A percentile compares a stretch with the other conserved stretches of the same genome.
phyloP scores from a whole-genome alignment of 148 eudicot genomes.

The Diospyros kaki region DNA sequence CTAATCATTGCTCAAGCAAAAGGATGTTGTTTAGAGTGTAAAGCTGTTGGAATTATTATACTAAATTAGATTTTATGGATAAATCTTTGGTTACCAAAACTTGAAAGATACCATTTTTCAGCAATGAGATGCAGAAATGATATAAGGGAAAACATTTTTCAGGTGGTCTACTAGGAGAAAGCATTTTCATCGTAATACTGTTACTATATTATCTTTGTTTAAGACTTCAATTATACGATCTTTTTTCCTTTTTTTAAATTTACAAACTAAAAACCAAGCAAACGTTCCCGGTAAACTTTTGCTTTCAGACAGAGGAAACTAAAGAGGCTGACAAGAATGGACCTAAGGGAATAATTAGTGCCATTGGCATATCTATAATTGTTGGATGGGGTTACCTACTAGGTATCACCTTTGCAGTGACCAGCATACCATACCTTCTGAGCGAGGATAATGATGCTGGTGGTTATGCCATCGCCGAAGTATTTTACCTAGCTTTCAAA shows the following conservation, averaged over 20 bases:
- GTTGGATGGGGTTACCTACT: slow-evolving; percentile 95
- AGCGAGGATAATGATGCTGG: slow-evolving; percentile 72
- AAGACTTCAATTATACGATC: not conserved
- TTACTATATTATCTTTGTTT: too few relatives aligned
- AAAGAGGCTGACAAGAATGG: slow-evolving; percentile 91
- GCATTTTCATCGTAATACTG: too few relatives aligned
- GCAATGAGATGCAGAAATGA: too few relatives aligned
- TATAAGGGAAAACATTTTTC: too few relatives aligned
- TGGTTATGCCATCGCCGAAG: slow-evolving; percentile 92
- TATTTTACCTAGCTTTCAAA: slow-evolving; percentile 83
- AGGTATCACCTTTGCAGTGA: slow-evolving; percentile 90
- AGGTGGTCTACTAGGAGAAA: too few relatives aligned
- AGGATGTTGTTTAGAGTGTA: not conserved
- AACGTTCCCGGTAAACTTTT: slow-evolving; percentile 10
- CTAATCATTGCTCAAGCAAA: not conserved
- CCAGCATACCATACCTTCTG: slow-evolving; percentile 70
- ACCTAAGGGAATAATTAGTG: slow-evolving; percentile 87
- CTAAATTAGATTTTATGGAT: not conserved
- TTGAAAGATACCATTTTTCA: not conserved
- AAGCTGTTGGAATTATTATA: not conserved
- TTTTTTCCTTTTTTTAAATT: not conserved
- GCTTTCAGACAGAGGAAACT: slow-evolving; percentile 86
- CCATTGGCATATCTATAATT: slow-evolving; percentile 82
- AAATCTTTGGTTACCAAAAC: not conserved
- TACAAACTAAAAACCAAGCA: slow-evolving; percentile 6